Evolutionary conservation across 2,329 filamentous ascomycete species (phyloP).

Genomic region (Exophiala xenobiotica): DNA sequence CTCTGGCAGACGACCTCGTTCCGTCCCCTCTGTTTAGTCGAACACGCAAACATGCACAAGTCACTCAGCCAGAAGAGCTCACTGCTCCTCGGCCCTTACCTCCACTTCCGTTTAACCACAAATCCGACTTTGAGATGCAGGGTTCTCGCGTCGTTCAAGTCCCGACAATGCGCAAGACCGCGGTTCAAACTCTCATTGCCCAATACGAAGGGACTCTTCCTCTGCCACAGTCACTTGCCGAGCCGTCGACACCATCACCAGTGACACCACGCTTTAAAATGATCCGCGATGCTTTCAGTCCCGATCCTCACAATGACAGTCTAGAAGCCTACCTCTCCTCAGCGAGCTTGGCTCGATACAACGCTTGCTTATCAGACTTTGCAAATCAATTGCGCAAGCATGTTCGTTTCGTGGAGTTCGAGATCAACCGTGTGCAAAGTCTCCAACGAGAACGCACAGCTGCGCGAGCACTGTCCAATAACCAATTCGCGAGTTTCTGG

Average conservation of each 20-base stretch:
- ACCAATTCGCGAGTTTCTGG: conserved; percentile 25
- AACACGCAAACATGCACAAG: conserved; percentile 6
- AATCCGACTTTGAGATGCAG: conserved; percentile 17
- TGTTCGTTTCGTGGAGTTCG: conserved; percentile 5
- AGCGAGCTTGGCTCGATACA: conserved; percentile 13
- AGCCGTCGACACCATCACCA: conserved; percentile 1
- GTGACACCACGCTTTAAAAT: conserved; percentile 21
- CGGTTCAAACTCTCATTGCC: conserved; percentile 27
- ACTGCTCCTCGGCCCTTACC: conserved; percentile 24
- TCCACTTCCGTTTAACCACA: conserved; percentile 27
- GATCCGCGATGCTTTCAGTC: conserved; percentile 25
- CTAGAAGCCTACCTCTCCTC: conserved; percentile 21
- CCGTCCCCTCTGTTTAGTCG: conserved; percentile 30
- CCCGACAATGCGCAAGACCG: conserved; percentile 23
- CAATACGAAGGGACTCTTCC: conserved; percentile 25
- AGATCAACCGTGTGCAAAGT: conserved; percentile 13
- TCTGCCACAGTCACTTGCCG: conserved; percentile 5
- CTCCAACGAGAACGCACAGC: conserved; percentile 14
- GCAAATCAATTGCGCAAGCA: conserved; percentile 15
- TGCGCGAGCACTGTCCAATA: conserved; percentile 9
- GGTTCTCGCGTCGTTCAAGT: conserved; percentile 24
- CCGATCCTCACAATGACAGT: conserved; percentile 16
- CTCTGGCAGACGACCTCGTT: conserved; percentile 26
- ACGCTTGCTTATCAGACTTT: conserved; percentile 16
- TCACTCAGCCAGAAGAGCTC: background rate